A percentile compares a stretch with the other conserved stretches of the same genome.
phyloP scores from a whole-genome alignment of 306 rosid species.

The Clitoria ternatea region DNA sequence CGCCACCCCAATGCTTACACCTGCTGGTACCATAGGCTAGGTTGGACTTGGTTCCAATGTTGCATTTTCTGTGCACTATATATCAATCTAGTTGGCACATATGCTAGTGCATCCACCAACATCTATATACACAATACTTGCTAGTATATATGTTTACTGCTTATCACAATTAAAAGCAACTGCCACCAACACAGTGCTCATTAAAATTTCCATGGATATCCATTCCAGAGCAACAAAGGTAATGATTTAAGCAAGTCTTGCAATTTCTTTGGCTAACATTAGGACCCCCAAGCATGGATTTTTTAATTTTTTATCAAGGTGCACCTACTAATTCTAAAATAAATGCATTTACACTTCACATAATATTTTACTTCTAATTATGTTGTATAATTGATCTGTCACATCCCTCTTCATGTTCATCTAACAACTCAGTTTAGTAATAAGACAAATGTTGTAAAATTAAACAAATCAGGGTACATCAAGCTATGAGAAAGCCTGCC shows the following conservation, averaged over 20 bases:
- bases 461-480: neutral
- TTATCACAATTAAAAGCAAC: neutral
- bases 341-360: neutral
- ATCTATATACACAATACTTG: neutral
- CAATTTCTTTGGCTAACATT: neutral
- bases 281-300: neutral
- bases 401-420: neutral
- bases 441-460: neutral
- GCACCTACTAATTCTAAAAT: slow-evolving; percentile 14
- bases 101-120: neutral
- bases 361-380: neutral
- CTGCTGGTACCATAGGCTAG: neutral
- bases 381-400: neutral
- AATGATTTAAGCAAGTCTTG: neutral
- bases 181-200: neutral
- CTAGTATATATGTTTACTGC: neutral
- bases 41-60: neutral
- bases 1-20: neutral
- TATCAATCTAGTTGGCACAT: neutral
- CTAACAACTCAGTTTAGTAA: neutral
- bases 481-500: neutral
- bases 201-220: neutral
- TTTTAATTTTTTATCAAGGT: slow-evolving; percentile 5
- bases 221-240: neutral
- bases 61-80: neutral